Base-by-base conservation (phyloP, 495 filamentous ascomycete genomes). In the Aspergillus egyptiacus region DNA sequence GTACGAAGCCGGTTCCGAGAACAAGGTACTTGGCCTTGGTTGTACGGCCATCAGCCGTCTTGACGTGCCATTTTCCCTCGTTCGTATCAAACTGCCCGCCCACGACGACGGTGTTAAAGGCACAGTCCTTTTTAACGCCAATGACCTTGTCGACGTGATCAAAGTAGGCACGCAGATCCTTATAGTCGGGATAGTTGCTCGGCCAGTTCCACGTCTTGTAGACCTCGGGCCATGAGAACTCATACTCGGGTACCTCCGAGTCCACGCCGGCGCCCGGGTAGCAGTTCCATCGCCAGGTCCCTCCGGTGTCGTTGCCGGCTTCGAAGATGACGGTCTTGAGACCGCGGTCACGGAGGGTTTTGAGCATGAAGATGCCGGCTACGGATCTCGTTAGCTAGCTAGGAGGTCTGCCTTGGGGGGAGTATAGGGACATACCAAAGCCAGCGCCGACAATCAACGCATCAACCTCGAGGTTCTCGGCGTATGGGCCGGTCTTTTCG, bases 151-250 rank as follows among this genome's bases (percentile, higher is more conserved):
- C 77, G 17, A 78, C 71, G 46, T 81, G 77, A 14, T 73, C 62
- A 54, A 83, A 82, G 60, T 84, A 84, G 3, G 44, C 55, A 13
- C 67, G 63, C 7, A 84, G 59, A 38, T 84, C 75, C 6, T 63
- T 38, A 43, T 70, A 70, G 30, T 58, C 59, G 0, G 80, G 79
- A 54, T 76, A 84, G 23, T 70, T 70, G 25, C 59, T 64, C 5
- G 60, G 59, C 76, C 76, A 84, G 24, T 63, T 73, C 74, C 70
- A 81, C 11, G 67, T 65, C 39, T 77, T 68, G 60, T 66, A 81
- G 3, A 78, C 67, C 49, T 79, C 73, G 6, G 71, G 69, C 19
- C 65, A 65, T 7, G 66, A 70, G 48, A 73, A 74, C 57, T 78
- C 63, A 54, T 83, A 83, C 19, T 66, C 57, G 0, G 76, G 78